Conservation (phyloP, 192 early-diverging fungal genomes). For the Rhizophagus clarus region DNA sequence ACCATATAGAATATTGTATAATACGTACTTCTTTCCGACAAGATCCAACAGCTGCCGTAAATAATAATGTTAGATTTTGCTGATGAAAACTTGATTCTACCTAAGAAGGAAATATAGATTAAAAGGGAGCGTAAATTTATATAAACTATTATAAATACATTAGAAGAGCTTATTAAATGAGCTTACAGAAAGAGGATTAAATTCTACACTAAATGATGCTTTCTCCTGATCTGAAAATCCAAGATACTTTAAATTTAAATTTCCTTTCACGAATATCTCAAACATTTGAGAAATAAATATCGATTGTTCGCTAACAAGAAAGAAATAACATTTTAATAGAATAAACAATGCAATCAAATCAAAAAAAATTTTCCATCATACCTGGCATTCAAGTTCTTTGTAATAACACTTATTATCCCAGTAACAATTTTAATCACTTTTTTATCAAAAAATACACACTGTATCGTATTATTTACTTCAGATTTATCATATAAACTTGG, state of each 20-base stretch:
- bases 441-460: constrained; percentile 32
- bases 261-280: background rate
- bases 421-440: constrained; percentile 45
- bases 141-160: constrained; percentile 23
- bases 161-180: constrained; percentile 14
- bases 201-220: background rate
- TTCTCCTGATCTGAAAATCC: background rate
- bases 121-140: background rate
- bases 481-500: constrained; percentile 37
- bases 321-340: constrained; percentile 1
- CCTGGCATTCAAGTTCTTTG: constrained; percentile 46
- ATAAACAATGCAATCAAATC: too few species aligned
- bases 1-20: background rate
- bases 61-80: constrained; percentile 26
- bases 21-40: constrained; percentile 33
- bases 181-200: background rate
- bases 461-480: constrained; percentile 33
- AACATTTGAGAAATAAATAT: background rate
- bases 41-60: constrained; percentile 32
- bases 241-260: background rate
- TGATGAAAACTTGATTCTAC: constrained; percentile 27
- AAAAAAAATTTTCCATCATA: constrained; percentile 35
- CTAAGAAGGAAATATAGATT: constrained; percentile 2
- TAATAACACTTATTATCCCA: constrained; percentile 44
- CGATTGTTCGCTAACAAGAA: background rate